phyloP scores from a whole-genome alignment of 2,329 filamentous ascomycete species.

The Cercospora sp. region DNA sequence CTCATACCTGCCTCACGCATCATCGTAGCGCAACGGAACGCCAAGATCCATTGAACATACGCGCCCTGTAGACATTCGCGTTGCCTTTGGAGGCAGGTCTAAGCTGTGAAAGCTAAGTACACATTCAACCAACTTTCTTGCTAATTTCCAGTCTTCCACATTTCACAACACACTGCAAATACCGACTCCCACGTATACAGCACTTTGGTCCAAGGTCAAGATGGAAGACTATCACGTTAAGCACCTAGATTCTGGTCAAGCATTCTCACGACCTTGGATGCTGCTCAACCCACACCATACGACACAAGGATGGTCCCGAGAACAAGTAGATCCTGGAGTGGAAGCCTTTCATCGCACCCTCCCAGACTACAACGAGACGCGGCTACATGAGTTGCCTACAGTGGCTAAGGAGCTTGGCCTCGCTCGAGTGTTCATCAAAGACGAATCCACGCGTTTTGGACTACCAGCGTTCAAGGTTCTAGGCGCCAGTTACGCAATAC shows the following conservation, averaged over 20 bases:
- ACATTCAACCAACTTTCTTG: not conserved
- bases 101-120: constrained; percentile 1
- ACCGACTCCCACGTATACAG: not conserved
- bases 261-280: constrained; percentile 22
- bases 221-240: constrained; percentile 28
- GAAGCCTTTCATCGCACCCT: constrained; percentile 58
- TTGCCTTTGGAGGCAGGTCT: constrained; percentile 14
- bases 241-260: constrained; percentile 22
- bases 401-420: constrained; percentile 62
- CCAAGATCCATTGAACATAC: not conserved
- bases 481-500: constrained; percentile 73
- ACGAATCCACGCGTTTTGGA: constrained; percentile 67
- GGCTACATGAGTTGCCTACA: constrained; percentile 53
- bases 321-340: constrained; percentile 23
- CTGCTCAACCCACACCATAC: constrained; percentile 23
- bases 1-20: not conserved
- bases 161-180: not conserved
- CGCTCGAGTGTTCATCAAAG: constrained; percentile 63
- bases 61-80: constrained; percentile 7
- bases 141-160: not conserved
- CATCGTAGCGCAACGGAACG: not conserved
- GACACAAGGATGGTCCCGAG: not conserved
- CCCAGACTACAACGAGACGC: constrained; percentile 58
- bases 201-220: not conserved
- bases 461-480: constrained; percentile 79